Conservation (phyloP, 2,329 filamentous ascomycete genomes). For the Paracorniculantispora psalliotae region DNA sequence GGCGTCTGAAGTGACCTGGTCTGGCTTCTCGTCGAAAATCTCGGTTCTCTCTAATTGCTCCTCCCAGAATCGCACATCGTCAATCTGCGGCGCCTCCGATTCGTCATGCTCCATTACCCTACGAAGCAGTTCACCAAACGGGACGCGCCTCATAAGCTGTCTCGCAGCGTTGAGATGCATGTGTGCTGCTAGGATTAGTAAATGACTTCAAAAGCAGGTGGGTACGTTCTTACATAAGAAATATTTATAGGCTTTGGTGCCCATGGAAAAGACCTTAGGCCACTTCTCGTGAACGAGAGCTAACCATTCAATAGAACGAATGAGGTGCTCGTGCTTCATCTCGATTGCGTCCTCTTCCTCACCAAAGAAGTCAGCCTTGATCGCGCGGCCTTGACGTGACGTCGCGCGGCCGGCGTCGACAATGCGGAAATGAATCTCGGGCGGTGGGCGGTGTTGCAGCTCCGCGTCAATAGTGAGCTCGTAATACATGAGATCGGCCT, state of each 20-base stretch:
- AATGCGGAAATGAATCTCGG: constrained; percentile 45
- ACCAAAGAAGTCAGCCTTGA: constrained; percentile 67
- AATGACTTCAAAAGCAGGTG: background rate
- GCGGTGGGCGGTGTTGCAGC: constrained; percentile 26
- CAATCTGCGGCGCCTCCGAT: constrained; percentile 28
- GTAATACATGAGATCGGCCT: constrained; percentile 51
- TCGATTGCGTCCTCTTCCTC: constrained; percentile 51
- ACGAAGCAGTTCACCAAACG: constrained; percentile 44
- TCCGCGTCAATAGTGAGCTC: constrained; percentile 34
- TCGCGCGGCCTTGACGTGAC: constrained; percentile 50
- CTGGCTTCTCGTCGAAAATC: constrained; percentile 32
- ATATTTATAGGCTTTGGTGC: constrained; percentile 71
- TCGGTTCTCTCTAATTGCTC: constrained; percentile 31
- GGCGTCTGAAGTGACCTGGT: constrained; percentile 48
- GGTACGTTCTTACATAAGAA: constrained; percentile 71
- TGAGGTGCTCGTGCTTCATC: constrained; percentile 63
- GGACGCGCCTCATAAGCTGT: constrained; percentile 45
- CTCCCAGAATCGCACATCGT: constrained; percentile 37
- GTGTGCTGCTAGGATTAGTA: constrained; percentile 34
- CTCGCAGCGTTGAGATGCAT: constrained; percentile 52
- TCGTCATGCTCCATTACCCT: constrained; percentile 35
- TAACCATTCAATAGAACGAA: constrained; percentile 82
- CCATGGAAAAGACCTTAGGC: constrained; percentile 62
- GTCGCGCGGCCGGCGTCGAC: constrained; percentile 35
- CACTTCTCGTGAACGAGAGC: constrained; percentile 68